Base-by-base conservation (phyloP, 306 rosid species). In the Inga laurina region DNA sequence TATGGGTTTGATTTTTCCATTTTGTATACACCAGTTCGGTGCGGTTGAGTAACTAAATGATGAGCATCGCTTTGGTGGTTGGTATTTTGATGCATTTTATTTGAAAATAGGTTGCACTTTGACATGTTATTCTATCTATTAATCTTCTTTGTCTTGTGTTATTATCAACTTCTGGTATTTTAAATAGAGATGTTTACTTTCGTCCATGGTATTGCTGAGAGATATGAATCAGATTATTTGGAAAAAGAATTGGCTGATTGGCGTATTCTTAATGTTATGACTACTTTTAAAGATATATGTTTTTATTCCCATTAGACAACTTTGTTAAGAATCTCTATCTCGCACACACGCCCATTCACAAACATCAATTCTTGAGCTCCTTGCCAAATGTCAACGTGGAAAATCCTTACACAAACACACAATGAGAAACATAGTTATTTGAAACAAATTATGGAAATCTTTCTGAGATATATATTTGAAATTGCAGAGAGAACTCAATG, bases 401-500 rank as follows among this genome's bases (percentile, higher is more conserved):
- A 48, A 5, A 21, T n/a, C 30, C 32, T 8, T 9, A 57, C 30
- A 57, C 30, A 56, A 21, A 56, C 27, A 56, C 62, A 56, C 62
- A 56, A 51, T 16, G 7, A 16, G 10, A 21, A 21, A 57, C 27
- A 9, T 22, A 59, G 68, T 27, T 62, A 19, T 76, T 32, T 48
- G 49, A 72, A 61, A 41, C 39, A 66, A 41, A 54, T 8, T 41
- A 56, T n/a, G 83, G 52, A 64, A 80, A 65, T 65, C 15, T 84
- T 84, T 77, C 74, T 83, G 68, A 44, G 68, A 32, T 62, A 15
- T 34, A 69, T 82, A 12, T 87, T 65, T 86, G 52, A 43, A 83
- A 64, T 87, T 86, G 86, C 94, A 96, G 99, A 90, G 57, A 64
- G 95, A 91, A 74, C 81, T 96, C 79, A 82, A 88, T 82, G 97